Conservation (phyloP, 1,284 basidiomycete species). For the Sparassis latifolia region DNA sequence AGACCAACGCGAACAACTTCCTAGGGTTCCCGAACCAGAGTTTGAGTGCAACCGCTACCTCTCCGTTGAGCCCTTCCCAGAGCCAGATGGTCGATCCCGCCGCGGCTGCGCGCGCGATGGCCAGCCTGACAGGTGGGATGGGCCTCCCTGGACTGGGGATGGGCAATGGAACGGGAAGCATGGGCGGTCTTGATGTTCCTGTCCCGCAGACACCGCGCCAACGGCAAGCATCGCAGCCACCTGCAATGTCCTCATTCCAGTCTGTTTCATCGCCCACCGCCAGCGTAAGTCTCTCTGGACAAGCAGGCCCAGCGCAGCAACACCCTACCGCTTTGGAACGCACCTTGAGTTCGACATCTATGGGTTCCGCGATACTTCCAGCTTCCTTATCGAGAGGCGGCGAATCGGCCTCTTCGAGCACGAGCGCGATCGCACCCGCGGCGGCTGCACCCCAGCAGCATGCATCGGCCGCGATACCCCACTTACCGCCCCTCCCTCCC, state of each 20-base stretch:
- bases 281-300: background rate
- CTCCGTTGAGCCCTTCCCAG: background rate
- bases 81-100: background rate
- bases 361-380: constrained; percentile 2
- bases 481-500: constrained; percentile 22
- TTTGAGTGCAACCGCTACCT: background rate
- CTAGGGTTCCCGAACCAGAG: background rate
- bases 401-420: background rate
- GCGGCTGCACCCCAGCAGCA: constrained; percentile 6
- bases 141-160: constrained; percentile 4
- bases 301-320: background rate
- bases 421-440: constrained; percentile 1
- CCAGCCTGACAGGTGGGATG: background rate
- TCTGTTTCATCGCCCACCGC: constrained; percentile 4
- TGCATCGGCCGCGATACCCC: constrained; percentile 18
- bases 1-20: background rate
- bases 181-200: constrained; percentile 3
- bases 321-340: background rate
- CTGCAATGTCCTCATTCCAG: constrained; percentile 15
- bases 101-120: constrained; percentile 1
- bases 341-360: background rate
- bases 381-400: background rate
- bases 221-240: constrained; percentile 21
- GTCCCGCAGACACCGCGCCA: constrained; percentile 13
- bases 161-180: background rate